Evolutionary conservation across 345 rosid genomes (phyloP).

Genomic region (Lenwebbia sp.): DNA sequence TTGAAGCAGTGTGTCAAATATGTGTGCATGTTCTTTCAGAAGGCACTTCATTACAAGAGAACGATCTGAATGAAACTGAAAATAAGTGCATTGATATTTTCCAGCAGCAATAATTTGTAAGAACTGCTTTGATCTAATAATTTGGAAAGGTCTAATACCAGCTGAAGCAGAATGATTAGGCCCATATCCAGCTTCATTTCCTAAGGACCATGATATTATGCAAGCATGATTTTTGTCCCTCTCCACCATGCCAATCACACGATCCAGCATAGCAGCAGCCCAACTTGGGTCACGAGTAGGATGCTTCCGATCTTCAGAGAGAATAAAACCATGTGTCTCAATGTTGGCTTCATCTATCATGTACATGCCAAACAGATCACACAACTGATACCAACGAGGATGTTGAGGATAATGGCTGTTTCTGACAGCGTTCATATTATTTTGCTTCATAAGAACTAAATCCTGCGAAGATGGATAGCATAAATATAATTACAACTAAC

Average conservation of each 20-base stretch:
- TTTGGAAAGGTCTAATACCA: constrained; percentile 26
- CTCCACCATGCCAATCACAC: constrained; percentile 96
- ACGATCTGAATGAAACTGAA: not conserved
- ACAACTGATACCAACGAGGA: constrained; percentile 95
- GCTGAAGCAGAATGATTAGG: constrained; percentile 97
- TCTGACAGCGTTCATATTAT: constrained; percentile 89
- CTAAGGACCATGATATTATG: constrained; percentile 90
- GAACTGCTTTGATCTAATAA: not conserved
- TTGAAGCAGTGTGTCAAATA: not conserved
- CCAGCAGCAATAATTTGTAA: not conserved
- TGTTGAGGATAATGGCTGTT: constrained; percentile 99
- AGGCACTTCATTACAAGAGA: not conserved
- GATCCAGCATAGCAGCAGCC: constrained; percentile 93
- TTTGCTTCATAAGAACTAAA: constrained; percentile 88
- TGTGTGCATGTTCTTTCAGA: not conserved
- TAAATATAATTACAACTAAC: not conserved
- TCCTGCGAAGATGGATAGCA: constrained; percentile 40
- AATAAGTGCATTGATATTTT: not conserved
- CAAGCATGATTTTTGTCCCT: constrained; percentile 94
- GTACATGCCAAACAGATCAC: constrained; percentile 94
- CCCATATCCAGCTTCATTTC: constrained; percentile 93
- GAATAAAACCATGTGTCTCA: constrained; percentile 93
- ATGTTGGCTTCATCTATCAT: constrained; percentile 99
- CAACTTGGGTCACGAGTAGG: constrained; percentile 80
- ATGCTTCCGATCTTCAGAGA: constrained; percentile 71